Evolutionary conservation across 179 eudicot genomes (phyloP).

Genomic region (Heliamphora ciliata): DNA sequence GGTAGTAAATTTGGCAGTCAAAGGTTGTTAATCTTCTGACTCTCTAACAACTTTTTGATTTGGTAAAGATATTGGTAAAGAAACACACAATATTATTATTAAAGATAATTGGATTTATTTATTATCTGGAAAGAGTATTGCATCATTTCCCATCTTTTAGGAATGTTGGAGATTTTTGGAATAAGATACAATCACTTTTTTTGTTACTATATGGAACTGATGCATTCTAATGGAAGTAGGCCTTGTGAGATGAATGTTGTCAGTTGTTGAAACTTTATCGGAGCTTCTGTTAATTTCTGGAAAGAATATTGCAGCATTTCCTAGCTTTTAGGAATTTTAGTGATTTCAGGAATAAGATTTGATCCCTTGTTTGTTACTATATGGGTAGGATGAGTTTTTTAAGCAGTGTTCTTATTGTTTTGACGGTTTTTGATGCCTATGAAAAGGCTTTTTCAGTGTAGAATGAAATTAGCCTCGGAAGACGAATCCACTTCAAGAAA

Average conservation of each 20-base stretch:
- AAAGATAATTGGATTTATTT: not conserved
- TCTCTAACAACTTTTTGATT: not conserved
- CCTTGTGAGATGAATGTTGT: too few species aligned
- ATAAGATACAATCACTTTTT: too few species aligned
- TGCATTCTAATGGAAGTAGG: not conserved
- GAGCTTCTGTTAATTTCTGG: not conserved
- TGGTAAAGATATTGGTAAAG: too few species aligned
- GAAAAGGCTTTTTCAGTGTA: not conserved
- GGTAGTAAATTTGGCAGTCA: not conserved
- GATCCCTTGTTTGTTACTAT: not conserved
- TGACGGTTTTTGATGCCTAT: not conserved
- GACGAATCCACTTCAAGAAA: not conserved
- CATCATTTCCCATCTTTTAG: too few species aligned
- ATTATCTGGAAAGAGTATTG: not conserved
- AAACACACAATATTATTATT: too few species aligned
- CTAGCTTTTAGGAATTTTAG: not conserved
- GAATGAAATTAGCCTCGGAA: not conserved
- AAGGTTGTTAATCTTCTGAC: not conserved
- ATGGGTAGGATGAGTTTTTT: not conserved
- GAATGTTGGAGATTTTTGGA: too few species aligned
- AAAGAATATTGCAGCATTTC: not conserved
- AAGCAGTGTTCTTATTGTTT: slow-evolving; percentile 1
- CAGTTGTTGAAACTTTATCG: not conserved
- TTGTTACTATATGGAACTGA: not conserved
- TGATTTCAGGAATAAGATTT: not conserved